These are phyloP conservation scores for Fistulinella prunicolor DNA, from an alignment of 768 basidiomycete genomes.

Conservation along the genomic window DNA sequence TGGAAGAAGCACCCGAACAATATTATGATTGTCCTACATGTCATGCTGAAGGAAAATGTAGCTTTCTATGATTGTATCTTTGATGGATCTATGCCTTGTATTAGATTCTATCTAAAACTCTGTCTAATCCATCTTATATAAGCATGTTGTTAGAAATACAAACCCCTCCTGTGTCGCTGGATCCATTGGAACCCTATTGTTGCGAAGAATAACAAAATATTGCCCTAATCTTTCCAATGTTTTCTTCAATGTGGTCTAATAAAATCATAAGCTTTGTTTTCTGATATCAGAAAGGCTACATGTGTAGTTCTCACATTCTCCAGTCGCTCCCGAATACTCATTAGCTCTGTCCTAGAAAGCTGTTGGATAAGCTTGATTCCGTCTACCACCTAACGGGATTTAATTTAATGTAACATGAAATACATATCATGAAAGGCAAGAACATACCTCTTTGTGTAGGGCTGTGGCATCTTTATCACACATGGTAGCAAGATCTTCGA, in stretches of 20 bases:
- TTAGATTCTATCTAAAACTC: too few relatives aligned
- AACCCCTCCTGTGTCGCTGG: neutral
- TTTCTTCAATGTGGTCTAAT: neutral
- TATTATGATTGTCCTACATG: neutral
- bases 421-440: neutral
- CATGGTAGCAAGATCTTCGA: neutral
- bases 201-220: neutral
- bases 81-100: neutral
- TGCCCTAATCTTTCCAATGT: neutral
- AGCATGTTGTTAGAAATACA: neutral
- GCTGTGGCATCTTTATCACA: neutral
- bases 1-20: neutral
- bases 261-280: neutral
- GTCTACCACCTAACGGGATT: neutral
- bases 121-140: neutral
- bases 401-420: neutral
- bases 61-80: neutral
- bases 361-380: neutral
- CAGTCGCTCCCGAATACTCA: neutral
- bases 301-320: neutral
- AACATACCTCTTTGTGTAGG: neutral
- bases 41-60: neutral
- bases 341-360: neutral
- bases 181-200: neutral
- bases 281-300: neutral